These are phyloP conservation scores for Clonostachys chloroleuca DNA, from an alignment of 2,329 filamentous ascomycete species.

Conservation along the genomic window DNA sequence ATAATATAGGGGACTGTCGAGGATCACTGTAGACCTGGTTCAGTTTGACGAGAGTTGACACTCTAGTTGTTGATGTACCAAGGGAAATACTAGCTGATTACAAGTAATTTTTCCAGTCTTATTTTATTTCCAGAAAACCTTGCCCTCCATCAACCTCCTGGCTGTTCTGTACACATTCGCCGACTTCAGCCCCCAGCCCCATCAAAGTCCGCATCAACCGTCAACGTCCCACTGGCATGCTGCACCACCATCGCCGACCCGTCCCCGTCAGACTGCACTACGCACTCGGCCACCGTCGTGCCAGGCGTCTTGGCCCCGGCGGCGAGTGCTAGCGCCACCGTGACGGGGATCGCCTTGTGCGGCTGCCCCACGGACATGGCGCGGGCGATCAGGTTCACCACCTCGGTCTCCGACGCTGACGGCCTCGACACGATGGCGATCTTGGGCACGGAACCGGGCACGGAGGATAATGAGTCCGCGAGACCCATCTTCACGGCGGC, in stretches of 20 bases:
- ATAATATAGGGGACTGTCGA: no score
- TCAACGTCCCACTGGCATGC: constrained; percentile 37
- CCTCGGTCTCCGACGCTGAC: constrained; percentile 11
- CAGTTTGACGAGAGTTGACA: no score
- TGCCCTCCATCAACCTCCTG: constrained; percentile 39
- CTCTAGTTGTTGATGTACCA: no score
- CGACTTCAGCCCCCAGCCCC: constrained; percentile 21
- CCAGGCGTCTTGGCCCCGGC: constrained; percentile 37
- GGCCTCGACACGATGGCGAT: constrained; percentile 22
- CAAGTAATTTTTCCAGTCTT: no score
- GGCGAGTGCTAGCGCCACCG: constrained; percentile 45
- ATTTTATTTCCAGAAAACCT: constrained; percentile 18
- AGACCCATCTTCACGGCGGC: constrained; percentile 60
- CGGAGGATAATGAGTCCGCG: constrained; percentile 35
- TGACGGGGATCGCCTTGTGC: constrained; percentile 51
- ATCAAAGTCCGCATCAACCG: constrained; percentile 16
- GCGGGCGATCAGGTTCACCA: constrained; percentile 6
- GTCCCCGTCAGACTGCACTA: constrained; percentile 12
- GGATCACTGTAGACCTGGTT: no score
- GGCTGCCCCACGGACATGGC: constrained; percentile 51
- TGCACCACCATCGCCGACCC: constrained; percentile 27
- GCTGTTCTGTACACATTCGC: constrained; percentile 42
- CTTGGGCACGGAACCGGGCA: constrained; percentile 51
- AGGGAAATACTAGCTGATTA: no score
- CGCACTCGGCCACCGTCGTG: constrained; percentile 24